Conservation (phyloP, 176 grass and related monocot species). For the Carex cristatella region DNA sequence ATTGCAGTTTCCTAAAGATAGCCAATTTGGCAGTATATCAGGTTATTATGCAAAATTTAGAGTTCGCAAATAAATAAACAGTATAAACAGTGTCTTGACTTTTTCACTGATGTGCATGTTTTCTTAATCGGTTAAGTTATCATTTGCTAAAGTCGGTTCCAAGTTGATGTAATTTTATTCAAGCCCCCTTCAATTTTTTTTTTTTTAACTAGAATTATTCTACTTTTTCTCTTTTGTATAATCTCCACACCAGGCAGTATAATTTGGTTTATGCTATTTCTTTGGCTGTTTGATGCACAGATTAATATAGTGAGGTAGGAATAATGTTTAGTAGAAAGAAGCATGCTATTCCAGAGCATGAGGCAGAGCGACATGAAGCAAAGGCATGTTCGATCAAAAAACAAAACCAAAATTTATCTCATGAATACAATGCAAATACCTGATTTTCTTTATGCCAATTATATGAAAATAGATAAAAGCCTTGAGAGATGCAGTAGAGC, state of each 20-base stretch:
- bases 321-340: conserved; percentile 71
- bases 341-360: conserved; percentile 31
- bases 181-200: background rate
- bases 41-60: conserved; percentile 3
- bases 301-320: conserved; percentile 17
- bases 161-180: background rate
- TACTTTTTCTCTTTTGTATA: background rate
- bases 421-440: background rate
- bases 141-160: background rate
- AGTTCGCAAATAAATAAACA: background rate
- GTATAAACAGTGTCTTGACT: background rate
- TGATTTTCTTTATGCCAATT: conserved; percentile 19
- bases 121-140: background rate
- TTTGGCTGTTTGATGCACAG: background rate
- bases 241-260: too few relatives aligned
- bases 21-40: background rate
- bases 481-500: conserved; percentile 50
- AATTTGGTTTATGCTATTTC: background rate
- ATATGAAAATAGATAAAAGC: conserved; percentile 47
- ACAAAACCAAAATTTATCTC: background rate
- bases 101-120: background rate
- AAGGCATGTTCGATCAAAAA: conserved; percentile 36
- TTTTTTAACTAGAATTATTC: background rate
- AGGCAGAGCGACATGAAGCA: conserved; percentile 34
- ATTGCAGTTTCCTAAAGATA: conserved; percentile 9